These are phyloP conservation scores for Cladorrhinum samala DNA, from an alignment of 495 filamentous ascomycete species.

Conservation along the genomic window DNA sequence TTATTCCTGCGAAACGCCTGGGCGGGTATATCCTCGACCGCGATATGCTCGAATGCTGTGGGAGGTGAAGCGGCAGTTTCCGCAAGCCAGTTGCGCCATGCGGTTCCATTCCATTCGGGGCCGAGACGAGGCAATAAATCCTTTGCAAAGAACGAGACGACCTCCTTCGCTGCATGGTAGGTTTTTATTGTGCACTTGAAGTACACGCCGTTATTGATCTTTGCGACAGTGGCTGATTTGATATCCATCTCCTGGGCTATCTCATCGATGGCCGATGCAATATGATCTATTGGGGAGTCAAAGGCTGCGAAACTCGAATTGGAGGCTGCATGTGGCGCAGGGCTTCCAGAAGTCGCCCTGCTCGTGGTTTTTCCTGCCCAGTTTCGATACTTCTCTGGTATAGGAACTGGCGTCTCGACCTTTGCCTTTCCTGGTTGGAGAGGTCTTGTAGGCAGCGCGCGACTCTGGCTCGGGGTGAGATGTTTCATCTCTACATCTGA, in stretches of 20 bases:
- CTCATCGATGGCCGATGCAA: slow-evolving; percentile 13
- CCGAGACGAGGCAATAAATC: neutral
- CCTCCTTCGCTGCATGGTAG: slow-evolving; percentile 10
- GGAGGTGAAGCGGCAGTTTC: neutral
- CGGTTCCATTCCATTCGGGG: slow-evolving; percentile 1
- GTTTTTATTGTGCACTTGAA: slow-evolving; percentile 29
- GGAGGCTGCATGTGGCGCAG: neutral
- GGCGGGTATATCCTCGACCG: neutral
- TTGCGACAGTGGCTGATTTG: slow-evolving; percentile 4
- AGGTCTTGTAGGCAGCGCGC: slow-evolving; percentile 5
- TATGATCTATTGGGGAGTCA: slow-evolving; percentile 9
- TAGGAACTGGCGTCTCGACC: slow-evolving; percentile 12
- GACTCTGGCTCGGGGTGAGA: neutral
- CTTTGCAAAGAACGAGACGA: neutral
- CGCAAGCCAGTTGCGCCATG: neutral
- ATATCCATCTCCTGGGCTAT: slow-evolving; percentile 11
- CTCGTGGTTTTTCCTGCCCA: too few relatives aligned
- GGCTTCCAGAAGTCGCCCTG: neutral
- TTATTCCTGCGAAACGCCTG: neutral
- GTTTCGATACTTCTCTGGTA: slow-evolving; percentile 14
- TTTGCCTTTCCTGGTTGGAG: slow-evolving; percentile 7
- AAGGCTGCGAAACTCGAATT: too few relatives aligned
- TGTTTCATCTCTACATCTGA: slow-evolving; percentile 9
- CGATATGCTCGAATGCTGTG: neutral
- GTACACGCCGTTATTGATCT: slow-evolving; percentile 20